These are phyloP conservation scores for Colletotrichum lindemuthianum DNA, from an alignment of 2,329 filamentous ascomycete genomes.

Conservation along the genomic window DNA sequence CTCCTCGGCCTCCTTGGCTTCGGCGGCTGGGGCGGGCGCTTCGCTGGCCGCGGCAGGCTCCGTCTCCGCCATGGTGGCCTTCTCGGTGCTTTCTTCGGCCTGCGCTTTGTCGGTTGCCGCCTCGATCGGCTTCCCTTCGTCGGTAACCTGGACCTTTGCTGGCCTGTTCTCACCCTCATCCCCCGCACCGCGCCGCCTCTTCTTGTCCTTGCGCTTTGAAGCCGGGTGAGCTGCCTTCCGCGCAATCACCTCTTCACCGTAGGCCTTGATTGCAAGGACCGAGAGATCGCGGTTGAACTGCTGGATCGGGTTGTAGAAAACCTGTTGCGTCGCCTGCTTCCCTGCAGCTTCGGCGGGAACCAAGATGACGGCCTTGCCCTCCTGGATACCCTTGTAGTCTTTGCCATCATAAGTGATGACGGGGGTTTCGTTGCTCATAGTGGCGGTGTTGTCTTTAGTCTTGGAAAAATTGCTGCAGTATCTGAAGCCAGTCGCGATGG, in stretches of 20 bases:
- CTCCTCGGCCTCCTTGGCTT: constrained; percentile 23
- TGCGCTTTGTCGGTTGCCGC: constrained; percentile 28
- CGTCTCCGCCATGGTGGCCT: constrained; percentile 3
- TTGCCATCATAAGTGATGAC: constrained; percentile 55
- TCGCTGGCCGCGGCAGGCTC: constrained; percentile 17
- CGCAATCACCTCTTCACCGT: constrained; percentile 73
- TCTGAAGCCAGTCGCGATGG: constrained; percentile 10
- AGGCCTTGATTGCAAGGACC: constrained; percentile 89
- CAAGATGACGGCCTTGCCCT: constrained; percentile 67
- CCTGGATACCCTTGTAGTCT: constrained; percentile 61
- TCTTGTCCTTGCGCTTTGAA: constrained; percentile 44
- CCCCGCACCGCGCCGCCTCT: constrained; percentile 57
- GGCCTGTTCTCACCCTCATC: constrained; percentile 56
- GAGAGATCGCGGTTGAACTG: constrained; percentile 98
- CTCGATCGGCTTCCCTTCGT: constrained; percentile 35
- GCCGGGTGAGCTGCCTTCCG: constrained; percentile 52
- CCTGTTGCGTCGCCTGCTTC: constrained; percentile 70
- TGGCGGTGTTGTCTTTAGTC: constrained; percentile 27
- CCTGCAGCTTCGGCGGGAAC: constrained; percentile 56
- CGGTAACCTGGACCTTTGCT: constrained; percentile 42
- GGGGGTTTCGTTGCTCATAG: constrained; percentile 45
- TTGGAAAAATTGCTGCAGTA: constrained; percentile 11
- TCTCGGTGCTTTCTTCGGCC: neutral
- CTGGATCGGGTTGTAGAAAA: constrained; percentile 99
- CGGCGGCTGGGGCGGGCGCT: constrained; percentile 23